Evolutionary conservation across 176 grass and related monocot species (phyloP).

Genomic region (Hyparrhenia diplandra): DNA sequence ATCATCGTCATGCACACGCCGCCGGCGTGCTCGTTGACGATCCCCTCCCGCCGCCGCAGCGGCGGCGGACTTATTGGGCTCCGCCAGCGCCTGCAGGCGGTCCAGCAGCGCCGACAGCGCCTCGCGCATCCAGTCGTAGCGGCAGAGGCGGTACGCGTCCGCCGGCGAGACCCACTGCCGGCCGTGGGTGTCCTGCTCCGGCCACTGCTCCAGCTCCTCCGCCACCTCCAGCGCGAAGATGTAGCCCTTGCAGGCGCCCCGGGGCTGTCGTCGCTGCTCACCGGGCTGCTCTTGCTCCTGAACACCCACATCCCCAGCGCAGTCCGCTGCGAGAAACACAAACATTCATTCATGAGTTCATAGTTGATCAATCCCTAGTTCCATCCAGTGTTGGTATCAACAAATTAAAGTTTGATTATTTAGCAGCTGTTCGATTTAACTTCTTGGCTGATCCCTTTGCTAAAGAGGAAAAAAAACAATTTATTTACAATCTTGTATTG

Average conservation of each 20-base stretch:
- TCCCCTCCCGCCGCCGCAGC: no score
- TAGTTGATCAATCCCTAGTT: no score
- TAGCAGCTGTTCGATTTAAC: background rate
- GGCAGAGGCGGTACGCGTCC: constrained; percentile 62
- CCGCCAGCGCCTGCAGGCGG: constrained; percentile 7
- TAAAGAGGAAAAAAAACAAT: background rate
- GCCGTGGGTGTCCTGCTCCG: constrained; percentile 65
- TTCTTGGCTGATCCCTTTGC: background rate
- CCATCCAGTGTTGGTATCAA: background rate
- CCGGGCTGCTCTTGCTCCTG: constrained; percentile 84
- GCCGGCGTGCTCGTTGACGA: constrained; percentile 4
- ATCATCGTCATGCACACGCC: constrained; percentile 54
- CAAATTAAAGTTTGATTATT: background rate
- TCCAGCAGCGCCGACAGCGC: constrained; percentile 60
- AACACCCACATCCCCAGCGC: constrained; percentile 73
- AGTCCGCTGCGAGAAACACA: constrained; percentile 17
- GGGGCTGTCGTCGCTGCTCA: constrained; percentile 36
- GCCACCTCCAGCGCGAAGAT: constrained; percentile 87
- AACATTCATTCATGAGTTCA: background rate
- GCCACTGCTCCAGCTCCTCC: constrained; percentile 65
- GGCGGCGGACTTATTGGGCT: background rate
- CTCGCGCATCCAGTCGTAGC: constrained; percentile 96
- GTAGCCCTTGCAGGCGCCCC: constrained; percentile 76
- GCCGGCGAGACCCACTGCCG: constrained; percentile 59
- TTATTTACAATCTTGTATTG: no score